Evolutionary conservation across 495 filamentous ascomycete species (phyloP), one percentile per base, ranked within the genome.

Genomic region (Durotheca rogersii): DNA sequence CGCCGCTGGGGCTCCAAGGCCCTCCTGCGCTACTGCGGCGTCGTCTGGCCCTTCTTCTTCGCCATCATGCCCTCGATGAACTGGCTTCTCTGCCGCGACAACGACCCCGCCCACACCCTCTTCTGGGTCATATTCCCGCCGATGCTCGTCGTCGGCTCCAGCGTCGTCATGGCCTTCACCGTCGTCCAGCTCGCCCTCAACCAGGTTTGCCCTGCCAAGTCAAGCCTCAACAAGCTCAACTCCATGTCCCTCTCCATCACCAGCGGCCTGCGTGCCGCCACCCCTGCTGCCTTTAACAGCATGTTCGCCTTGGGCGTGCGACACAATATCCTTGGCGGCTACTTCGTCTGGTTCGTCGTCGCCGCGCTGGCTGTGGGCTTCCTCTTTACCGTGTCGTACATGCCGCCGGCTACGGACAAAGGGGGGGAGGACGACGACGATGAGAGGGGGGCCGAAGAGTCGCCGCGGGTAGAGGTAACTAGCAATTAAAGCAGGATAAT

Each of bases 121-220:
- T 88, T 89, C 53, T 87, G 82, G 83, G 51, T 79, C n/a, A 29
- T 76, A 0, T 62, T 67, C 0, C 74, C 75, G 1, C 18, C 58
- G 0, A 7, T 66, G 6, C 47, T 79, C 19, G 62, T 69, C 1
- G 12, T 79, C 1, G 81, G 81, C 0, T 73, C 75, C 14, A 83
- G 82, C 11, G 78, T 87, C 0, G 77, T 74, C 32, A 88, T 89
- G 83, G 74, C 76, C 2, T 88, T 86, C 54, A 87, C 84, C 11
- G 80, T 74, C 5, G 72, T 80, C 16, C 84, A 87, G 70, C 78
- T 88, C 16, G 80, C 78, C 23, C 50, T 89, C 18, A 89, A 88
- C 67, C 81, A 87, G 47, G 77, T 85, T 9, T 72, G 81, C 10
- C 86, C 86, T 0, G 79, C 73, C 10, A 72, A 77, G 10, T 62